Conservation (phyloP, 768 basidiomycete species). For the Boletus reticulatus region DNA sequence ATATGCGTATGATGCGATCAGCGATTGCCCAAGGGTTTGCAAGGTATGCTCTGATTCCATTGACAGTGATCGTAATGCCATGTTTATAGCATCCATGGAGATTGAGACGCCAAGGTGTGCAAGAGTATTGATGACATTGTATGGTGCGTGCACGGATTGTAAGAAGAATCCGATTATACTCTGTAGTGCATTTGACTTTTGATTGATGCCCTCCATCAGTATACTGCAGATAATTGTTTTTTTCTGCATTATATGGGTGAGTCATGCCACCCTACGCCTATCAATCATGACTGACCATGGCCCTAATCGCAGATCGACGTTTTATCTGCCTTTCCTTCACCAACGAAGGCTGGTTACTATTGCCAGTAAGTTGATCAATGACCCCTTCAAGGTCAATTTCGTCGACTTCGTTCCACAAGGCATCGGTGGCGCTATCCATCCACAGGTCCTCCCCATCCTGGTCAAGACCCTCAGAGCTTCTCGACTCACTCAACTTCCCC, state of each 20-base stretch:
- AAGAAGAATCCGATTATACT: not conserved
- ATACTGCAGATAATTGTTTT: not conserved
- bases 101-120: not conserved
- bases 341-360: too few relatives aligned
- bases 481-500: not conserved
- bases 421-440: not conserved
- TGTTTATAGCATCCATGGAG: not conserved
- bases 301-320: too few relatives aligned
- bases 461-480: not conserved
- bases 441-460: not conserved
- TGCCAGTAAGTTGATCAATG: not conserved
- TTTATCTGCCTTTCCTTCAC: too few relatives aligned
- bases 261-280: too few relatives aligned
- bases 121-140: not conserved
- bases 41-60: not conserved
- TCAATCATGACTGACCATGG: too few relatives aligned
- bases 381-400: not conserved
- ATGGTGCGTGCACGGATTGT: not conserved
- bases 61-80: not conserved
- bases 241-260: not conserved
- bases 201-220: not conserved
- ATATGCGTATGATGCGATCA: not conserved
- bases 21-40: not conserved
- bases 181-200: not conserved
- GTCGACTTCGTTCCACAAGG: not conserved